These are phyloP conservation scores for Vitis hybrid DNA, from an alignment of 177 flowering plant genomes.

Conservation along the genomic window DNA sequence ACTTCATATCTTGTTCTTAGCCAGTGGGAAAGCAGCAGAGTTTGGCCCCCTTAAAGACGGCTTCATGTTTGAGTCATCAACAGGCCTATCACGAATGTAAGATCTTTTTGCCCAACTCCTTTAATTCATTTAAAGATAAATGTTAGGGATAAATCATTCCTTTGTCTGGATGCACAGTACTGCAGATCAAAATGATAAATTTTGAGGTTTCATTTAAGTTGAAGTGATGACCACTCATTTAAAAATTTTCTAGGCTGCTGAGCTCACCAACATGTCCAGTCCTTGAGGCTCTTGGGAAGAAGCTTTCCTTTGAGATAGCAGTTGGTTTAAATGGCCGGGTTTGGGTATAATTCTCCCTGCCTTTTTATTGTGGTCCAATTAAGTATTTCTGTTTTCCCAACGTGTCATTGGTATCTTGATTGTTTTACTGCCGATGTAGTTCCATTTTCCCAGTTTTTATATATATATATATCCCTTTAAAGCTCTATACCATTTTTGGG, in stretches of 20 bases:
- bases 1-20: conserved; percentile 29
- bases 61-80: conserved; percentile 83
- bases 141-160: background rate
- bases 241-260: conserved; percentile 52
- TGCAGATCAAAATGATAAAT: background rate
- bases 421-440: no score
- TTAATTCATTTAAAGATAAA: background rate
- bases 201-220: background rate
- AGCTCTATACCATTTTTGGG: no score
- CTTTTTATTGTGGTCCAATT: background rate
- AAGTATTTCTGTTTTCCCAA: background rate
- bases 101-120: conserved; percentile 9
- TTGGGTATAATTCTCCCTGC: conserved; percentile 57
- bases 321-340: conserved; percentile 95
- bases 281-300: conserved; percentile 88
- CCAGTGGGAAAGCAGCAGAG: conserved; percentile 82
- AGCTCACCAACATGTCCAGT: conserved; percentile 91
- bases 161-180: no score
- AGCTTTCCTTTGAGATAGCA: conserved; percentile 91
- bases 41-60: conserved; percentile 89
- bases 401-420: background rate
- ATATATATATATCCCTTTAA: no score
- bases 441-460: no score
- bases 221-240: conserved; percentile 1
- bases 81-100: conserved; percentile 84